Evolutionary conservation across 306 rosid genomes (phyloP), one percentile per base, ranked within the genome.

Genomic region (Rosa persica): DNA sequence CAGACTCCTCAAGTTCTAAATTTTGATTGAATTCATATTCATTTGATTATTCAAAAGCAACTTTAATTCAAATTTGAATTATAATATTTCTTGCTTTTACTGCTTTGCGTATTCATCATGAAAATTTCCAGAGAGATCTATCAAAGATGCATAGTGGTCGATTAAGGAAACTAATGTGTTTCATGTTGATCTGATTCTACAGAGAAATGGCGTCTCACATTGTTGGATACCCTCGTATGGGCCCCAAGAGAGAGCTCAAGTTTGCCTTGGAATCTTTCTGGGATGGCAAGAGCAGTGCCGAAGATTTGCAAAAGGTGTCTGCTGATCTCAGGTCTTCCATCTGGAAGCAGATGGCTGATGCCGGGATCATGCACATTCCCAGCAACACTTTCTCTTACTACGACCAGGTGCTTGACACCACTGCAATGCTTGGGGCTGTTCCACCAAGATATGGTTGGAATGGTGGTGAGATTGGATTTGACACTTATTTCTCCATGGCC

Each of bases 191-290:
- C 43, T 70, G 58, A 65, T 72, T 51, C 0, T 62, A 39, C 89
- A 90, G 91, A 86, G 80, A 19, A 73, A 93, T 93, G 98, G 98
- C 91, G 39, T 93, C 98, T 10, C 98, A 93, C 78, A 88, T 93
- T 76, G 94, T 91, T 77, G 98, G 98, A 87, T 93, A 93, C 74
- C 98, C 98, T 16, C 95, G 98, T 34, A 76, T 93, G 98, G 98
- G 98, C 79, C 98, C 97, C 74, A 93, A 93, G 89, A 93, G 98
- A 82, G 98, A 93, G 93, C 93, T 93, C 78, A 93, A 93, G 90
- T 93, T 93, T 75, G 97, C 98, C 25, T 79, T 91, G 72, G 98
- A 93, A 73, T 90, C 98, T 0, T 93, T 90, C 83, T 93, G 98
- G 98, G 98, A 93, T 80, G 84, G 87, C 1, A 93, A 93, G 89